Base-by-base conservation (phyloP, 1,284 basidiomycete species). In the Ustilago esculenta region DNA sequence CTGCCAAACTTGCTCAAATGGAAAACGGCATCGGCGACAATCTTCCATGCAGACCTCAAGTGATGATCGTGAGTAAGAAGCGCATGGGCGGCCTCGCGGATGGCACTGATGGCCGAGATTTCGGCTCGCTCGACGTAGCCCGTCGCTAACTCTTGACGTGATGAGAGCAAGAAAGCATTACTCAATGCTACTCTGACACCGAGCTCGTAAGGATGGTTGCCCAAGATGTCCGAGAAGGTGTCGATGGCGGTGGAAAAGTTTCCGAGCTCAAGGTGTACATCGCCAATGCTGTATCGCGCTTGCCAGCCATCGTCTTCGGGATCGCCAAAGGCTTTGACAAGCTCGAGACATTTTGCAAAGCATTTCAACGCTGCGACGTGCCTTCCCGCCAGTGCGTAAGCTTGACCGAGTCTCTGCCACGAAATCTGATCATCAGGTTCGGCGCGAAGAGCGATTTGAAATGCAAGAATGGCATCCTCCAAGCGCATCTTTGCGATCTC, bases 331-430 rank as follows among this genome's bases (percentile, higher is more conserved):
- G 34, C 49, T 3, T 54, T 24, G 9, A 66, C 45, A 5, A 80
- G 46, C 37, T 15, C 86, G 82, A 1, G 89, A 86, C 92, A 92
- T 48, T 87, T 89, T 11, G 86, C 84, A 27, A 98, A 87, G 1
- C 94, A 90, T 82, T 96, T 98, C 59, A 97, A 84, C 1, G 93
- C 92, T 3, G 96, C 95, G 11, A 88, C 88, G 70, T 94, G 91
- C 27, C 92, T 87, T 7, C 95, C 94, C 12, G 91, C 90, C 75
- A 87, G 89, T 63, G 88, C 88, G 73, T 98, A 98, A 0, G 92
- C 91, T 81, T 97, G 93, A 5, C 95, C 95, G 0, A 99, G 86
- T 53, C 92, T 88, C 17, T 94, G 85, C 95, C 94, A 98, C 21
- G 89, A 88, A 24, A 88, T 82, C 9, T 88, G 86, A 80, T 98